Evolutionary conservation across 306 rosid genomes (phyloP).

Genomic region (Citrullus mucosospermus): DNA sequence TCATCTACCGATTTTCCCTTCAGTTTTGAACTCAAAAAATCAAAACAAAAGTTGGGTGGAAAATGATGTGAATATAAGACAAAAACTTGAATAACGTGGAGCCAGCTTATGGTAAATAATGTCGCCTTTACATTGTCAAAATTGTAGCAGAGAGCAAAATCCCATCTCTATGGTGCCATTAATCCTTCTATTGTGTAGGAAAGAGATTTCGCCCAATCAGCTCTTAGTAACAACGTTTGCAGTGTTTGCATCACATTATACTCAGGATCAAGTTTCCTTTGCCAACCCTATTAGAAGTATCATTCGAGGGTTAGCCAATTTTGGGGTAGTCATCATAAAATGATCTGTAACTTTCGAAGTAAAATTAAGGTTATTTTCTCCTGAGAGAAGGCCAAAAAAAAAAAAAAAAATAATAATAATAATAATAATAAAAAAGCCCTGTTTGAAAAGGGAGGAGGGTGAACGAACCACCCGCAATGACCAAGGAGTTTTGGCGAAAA

Average conservation of each 20-base stretch:
- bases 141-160: conserved; percentile 27
- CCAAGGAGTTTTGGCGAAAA: too few relatives aligned
- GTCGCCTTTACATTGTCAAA: conserved; percentile 30
- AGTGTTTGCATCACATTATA: conserved; percentile 85
- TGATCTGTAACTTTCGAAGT: background rate
- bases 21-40: background rate
- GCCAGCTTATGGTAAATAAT: too few relatives aligned
- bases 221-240: conserved; percentile 80
- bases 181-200: conserved; percentile 92
- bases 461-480: too few relatives aligned
- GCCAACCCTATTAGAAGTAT: conserved; percentile 64
- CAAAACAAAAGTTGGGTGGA: background rate
- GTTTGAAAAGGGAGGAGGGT: too few relatives aligned
- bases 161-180: conserved; percentile 66
- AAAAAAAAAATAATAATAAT: too few relatives aligned
- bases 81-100: background rate
- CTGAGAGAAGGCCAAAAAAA: background rate
- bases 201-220: conserved; percentile 95
- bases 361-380: background rate
- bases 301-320: background rate
- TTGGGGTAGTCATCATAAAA: background rate
- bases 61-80: background rate
- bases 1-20: background rate
- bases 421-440: too few relatives aligned
- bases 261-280: conserved; percentile 85